These are phyloP conservation scores for Theobroma cacao DNA, from an alignment of 345 rosid species.

Conservation along the genomic window DNA sequence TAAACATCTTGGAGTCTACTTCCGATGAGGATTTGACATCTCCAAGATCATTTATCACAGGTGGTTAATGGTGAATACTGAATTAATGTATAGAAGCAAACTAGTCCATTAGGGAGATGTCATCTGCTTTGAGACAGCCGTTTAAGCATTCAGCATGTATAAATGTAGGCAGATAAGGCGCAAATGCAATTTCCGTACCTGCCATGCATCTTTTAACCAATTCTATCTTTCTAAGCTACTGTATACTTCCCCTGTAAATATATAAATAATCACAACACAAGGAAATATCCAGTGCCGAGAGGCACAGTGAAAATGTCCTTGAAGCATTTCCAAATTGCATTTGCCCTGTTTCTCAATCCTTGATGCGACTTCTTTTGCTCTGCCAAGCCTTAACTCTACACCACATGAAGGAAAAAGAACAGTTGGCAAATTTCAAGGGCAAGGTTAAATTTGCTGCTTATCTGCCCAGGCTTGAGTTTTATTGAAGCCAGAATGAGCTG, in stretches of 20 bases:
- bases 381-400: not conserved
- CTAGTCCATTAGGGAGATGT: not conserved
- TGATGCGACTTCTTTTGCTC: not conserved
- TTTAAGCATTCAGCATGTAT: not conserved
- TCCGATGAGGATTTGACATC: slow-evolving; percentile 40
- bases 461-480: no score
- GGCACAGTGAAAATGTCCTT: not conserved
- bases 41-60: slow-evolving; percentile 29
- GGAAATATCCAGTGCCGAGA: not conserved
- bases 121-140: not conserved
- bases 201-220: not conserved
- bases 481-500: no score
- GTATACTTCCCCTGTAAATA: not conserved
- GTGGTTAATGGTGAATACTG: slow-evolving; percentile 12
- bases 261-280: not conserved
- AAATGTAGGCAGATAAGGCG: not conserved
- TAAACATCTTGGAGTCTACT: slow-evolving; percentile 38
- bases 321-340: not conserved
- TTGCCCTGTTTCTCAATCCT: not conserved
- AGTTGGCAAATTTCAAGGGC: not conserved
- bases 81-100: not conserved
- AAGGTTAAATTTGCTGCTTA: no score
- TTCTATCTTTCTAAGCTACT: not conserved
- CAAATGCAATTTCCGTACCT: not conserved
- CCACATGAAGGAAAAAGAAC: not conserved